These are phyloP conservation scores for Leccinum boreale DNA, from an alignment of 768 basidiomycete genomes.

Conservation along the genomic window DNA sequence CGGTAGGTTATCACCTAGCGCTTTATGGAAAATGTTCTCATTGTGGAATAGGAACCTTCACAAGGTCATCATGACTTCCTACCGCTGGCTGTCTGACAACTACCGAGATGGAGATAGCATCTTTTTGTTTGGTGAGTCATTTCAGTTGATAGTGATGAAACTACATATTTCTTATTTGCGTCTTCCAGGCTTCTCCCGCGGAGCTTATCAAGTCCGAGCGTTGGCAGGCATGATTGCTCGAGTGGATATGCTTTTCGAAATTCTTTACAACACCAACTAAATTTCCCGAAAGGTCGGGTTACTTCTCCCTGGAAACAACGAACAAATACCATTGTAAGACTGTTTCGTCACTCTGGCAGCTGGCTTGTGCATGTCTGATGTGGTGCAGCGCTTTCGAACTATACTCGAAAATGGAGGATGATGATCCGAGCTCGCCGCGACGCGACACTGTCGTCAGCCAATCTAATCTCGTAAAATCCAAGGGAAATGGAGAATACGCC, in stretches of 20 bases:
- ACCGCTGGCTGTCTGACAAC: conserved; percentile 41
- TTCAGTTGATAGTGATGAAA: not conserved
- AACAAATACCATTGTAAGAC: conserved; percentile 39
- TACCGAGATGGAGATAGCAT: conserved; percentile 38
- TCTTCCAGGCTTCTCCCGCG: conserved; percentile 43
- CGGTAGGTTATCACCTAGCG: conserved; percentile 22
- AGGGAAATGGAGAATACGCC: conserved; percentile 17
- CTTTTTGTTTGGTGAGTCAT: conserved; percentile 38
- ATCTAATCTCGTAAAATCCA: conserved; percentile 4
- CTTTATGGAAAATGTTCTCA: not conserved
- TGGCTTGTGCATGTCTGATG: not conserved
- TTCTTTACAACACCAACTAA: not conserved
- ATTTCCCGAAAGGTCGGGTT: conserved; percentile 36
- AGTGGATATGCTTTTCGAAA: conserved; percentile 18
- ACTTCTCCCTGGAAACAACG: conserved; percentile 37
- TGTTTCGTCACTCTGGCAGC: not conserved
- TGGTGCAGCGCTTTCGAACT: conserved; percentile 37
- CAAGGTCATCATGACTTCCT: conserved; percentile 33
- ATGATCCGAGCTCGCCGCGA: conserved; percentile 6
- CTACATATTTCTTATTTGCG: not conserved
- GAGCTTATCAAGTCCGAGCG: conserved; percentile 44
- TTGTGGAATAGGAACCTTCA: conserved; percentile 33
- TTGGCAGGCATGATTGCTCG: conserved; percentile 44
- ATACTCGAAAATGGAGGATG: conserved; percentile 28
- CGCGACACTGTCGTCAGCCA: conserved; percentile 12